Base-by-base conservation (phyloP, 495 filamentous ascomycete species). In the Aspergillus saccharolyticus region DNA sequence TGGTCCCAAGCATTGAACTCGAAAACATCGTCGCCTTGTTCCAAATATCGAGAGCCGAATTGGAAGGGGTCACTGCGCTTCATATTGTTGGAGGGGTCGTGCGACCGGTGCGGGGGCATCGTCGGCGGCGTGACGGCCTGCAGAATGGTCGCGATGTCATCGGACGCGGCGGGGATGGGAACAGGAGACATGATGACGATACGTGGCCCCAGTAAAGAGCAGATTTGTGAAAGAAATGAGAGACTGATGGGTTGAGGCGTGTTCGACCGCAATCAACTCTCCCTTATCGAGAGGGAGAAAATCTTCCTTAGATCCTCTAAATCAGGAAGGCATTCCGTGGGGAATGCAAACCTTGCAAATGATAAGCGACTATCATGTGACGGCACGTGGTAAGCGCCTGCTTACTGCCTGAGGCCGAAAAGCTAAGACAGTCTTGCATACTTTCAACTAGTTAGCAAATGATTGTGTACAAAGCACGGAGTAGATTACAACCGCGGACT, bases 1-100 rank as follows among this genome's bases (percentile, higher is more conserved):
- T 97, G 92, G 72, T 98, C 94, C 94, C 94, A 98, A 42, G 94
- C 94, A 70, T 98, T 98, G 84, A 91, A 93, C 66, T 92, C 87
- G 75, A 88, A 97, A 61, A 95, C 86, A 65, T 97, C 81, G 73
- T 95, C 90, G 62, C 84, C 81, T 64, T 90, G 74, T 59, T 87
- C 83, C 42, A 98, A 85, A 62, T 81, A 85, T 47, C 94, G 90
- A 12, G 89, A 92, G 53, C 94, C 94, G 71, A 98, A 98, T 72
- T 91, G 85, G 74, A 98, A 98, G 33, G 94, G 95, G 61, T 96
- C 89, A 66, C 70, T 89, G 55, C 89, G 81, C 77, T 97, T 98
- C 70, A 85, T 77, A 59, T 79, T 80, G 62, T 75, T 82, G 57
- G 68, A 61, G 49, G 81, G 78, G 62, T 80, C 72, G 66, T 82